Evolutionary conservation across 495 filamentous ascomycete genomes (phyloP).

Genomic region (Physcia stellaris): DNA sequence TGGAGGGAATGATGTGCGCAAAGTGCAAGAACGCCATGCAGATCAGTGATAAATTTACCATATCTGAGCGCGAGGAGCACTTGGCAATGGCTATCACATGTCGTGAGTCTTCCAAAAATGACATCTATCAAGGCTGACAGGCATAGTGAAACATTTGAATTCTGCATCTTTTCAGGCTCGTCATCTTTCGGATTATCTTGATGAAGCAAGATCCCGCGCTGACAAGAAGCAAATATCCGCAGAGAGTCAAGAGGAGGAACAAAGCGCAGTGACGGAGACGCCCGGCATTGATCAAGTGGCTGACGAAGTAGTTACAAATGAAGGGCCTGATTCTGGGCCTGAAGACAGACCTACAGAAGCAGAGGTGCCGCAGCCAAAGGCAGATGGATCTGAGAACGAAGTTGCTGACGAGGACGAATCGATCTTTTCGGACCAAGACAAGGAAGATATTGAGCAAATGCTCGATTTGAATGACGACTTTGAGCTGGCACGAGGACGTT

Average conservation of each 20-base stretch:
- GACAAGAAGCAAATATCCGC: too few species aligned
- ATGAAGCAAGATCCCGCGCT: conserved; percentile 2
- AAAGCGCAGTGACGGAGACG: too few species aligned
- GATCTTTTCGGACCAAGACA: conserved; percentile 1
- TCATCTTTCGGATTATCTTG: not conserved
- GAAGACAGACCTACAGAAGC: conserved; percentile 1
- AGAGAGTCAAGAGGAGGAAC: too few species aligned
- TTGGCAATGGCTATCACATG: not conserved
- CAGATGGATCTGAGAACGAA: not conserved
- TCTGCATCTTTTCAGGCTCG: conserved; percentile 1
- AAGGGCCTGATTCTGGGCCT: conserved; percentile 1
- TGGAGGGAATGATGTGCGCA: too few species aligned
- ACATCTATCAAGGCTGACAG: not conserved
- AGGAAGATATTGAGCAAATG: conserved; percentile 1
- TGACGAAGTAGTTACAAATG: not conserved
- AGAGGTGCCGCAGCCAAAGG: not conserved
- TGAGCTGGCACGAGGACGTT: not conserved
- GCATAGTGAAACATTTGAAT: conserved; percentile 4
- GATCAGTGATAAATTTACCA: not conserved
- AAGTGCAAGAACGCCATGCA: too few species aligned
- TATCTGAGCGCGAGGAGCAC: not conserved
- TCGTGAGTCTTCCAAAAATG: too few species aligned
- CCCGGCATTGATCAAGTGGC: too few species aligned
- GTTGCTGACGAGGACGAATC: conserved; percentile 1
- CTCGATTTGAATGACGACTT: not conserved